Evolutionary conservation across 805 yeast genomes (phyloP), one percentile per base, ranked within the genome.

Genomic region (Saccharomyces mikatae): DNA sequence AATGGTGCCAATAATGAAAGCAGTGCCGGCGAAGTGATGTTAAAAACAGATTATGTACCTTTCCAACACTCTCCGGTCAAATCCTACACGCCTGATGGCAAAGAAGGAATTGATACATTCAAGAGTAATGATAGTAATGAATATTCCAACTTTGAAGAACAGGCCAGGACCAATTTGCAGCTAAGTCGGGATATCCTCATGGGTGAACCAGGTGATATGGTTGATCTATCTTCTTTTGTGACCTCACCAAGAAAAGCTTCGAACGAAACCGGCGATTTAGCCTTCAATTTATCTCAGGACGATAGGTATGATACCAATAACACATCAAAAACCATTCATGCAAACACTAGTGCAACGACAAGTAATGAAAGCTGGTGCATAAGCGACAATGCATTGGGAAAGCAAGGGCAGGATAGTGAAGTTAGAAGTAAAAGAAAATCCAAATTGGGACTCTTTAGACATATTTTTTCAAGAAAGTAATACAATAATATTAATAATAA

Each of bases 131-230:
- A 26, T 3, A 48, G 21, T 14, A 31, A 46, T 32, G 48, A 49
- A 48, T 21, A 48, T 22, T 13, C 28, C n/a, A 29, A 17, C 8
- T 17, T 8, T 36, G 24, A 36, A 36, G 44, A 22, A 17, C 44
- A 36, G 17, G 21, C 17, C 1, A 36, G 24, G 9, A 36, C 22
- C 6, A 6, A 36, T 17, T 36, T 22, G 11, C 44, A 36, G 13
- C 48, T 31, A 62, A 8, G 56, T 1, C 44, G 56, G 31, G 68
- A 65, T 14, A 56, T 65, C 10, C 57, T 68, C 22, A 54, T 64
- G 31, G 72, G 72, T 22, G 67, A 67, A 51, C 72, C 72, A 0
- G 72, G 72, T n/a, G 71, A 65, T 47, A 57, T 54, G n/a, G 67
- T 63, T 10, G 72, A 68, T 52, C 56, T 66, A 28, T 61, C 64